A percentile compares a stretch with the other conserved stretches of the same genome.
phyloP scores from a whole-genome alignment of 768 basidiomycete species.

The Amyloporia xantha region DNA sequence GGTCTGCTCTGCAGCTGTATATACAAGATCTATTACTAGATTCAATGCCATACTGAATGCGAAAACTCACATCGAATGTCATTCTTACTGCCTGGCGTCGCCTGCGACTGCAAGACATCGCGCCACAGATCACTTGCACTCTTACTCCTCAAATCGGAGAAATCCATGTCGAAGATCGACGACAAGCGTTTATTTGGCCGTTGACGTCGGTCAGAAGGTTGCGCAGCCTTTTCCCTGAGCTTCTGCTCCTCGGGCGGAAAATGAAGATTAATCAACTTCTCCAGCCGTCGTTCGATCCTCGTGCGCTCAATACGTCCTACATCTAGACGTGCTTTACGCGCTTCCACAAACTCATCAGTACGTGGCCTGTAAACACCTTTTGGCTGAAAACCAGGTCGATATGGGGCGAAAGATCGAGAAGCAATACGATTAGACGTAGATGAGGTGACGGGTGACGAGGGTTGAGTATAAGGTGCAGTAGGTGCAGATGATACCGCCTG shows the following conservation, averaged over 20 bases:
- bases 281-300: constrained; percentile 78
- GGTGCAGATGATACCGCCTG: neutral
- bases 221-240: constrained; percentile 8
- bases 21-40: neutral
- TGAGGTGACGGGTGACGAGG: constrained; percentile 3
- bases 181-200: constrained; percentile 40
- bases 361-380: constrained; percentile 72
- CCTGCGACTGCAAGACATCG: constrained; percentile 44
- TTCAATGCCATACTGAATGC: neutral
- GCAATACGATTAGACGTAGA: constrained; percentile 10
- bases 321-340: constrained; percentile 33
- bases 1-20: constrained; percentile 71
- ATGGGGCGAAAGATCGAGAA: constrained; percentile 43
- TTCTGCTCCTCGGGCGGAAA: constrained; percentile 36
- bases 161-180: constrained; percentile 69
- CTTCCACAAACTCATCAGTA: constrained; percentile 73
- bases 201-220: neutral
- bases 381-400: constrained; percentile 91
- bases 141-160: constrained; percentile 47
- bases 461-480: neutral
- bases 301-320: constrained; percentile 68
- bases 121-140: constrained; percentile 68
- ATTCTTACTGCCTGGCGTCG: constrained; percentile 40
- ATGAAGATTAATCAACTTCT: constrained; percentile 77
- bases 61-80: constrained; percentile 56